phyloP scores from a whole-genome alignment of 1,284 basidiomycete species.

The Moesziomyces globuligerus region DNA sequence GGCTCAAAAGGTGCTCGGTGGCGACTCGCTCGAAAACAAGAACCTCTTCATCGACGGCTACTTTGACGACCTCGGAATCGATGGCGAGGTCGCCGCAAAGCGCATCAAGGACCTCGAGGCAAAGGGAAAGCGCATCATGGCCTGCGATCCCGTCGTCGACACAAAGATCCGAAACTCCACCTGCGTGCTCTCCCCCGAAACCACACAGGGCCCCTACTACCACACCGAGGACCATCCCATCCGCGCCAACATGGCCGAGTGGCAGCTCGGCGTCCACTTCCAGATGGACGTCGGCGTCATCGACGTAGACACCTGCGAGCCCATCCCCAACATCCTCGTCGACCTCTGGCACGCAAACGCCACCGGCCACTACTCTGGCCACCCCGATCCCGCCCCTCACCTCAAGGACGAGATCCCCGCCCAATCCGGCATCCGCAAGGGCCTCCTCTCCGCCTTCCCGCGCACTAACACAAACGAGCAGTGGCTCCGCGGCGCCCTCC shows the following conservation, averaged over 20 bases:
- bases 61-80: slow-evolving; percentile 58
- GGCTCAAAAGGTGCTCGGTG: slow-evolving; percentile 58
- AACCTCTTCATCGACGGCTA: slow-evolving; percentile 67
- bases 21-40: slow-evolving; percentile 61
- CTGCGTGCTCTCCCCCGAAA: slow-evolving; percentile 68
- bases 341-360: slow-evolving; percentile 74
- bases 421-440: slow-evolving; percentile 65
- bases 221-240: slow-evolving; percentile 70
- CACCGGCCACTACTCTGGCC: slow-evolving; percentile 69
- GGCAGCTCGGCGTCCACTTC: slow-evolving; percentile 72
- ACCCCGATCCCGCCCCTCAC: slow-evolving; percentile 68
- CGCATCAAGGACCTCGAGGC: slow-evolving; percentile 53
- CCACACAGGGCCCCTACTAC: slow-evolving; percentile 71
- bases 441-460: slow-evolving; percentile 68
- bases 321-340: slow-evolving; percentile 76
- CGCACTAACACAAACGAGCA: slow-evolving; percentile 68
- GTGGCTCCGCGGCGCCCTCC: slow-evolving; percentile 76
- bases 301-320: slow-evolving; percentile 78
- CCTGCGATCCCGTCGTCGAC: slow-evolving; percentile 61
- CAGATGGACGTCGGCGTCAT: slow-evolving; percentile 77
- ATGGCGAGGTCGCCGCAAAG: slow-evolving; percentile 34
- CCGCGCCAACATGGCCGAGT: slow-evolving; percentile 72
- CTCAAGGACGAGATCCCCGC: slow-evolving; percentile 67
- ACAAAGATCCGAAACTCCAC: slow-evolving; percentile 67
- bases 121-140: slow-evolving; percentile 59